Conservation (phyloP, 2,329 filamentous ascomycete species). For the Coniochaeta ligniaria region DNA sequence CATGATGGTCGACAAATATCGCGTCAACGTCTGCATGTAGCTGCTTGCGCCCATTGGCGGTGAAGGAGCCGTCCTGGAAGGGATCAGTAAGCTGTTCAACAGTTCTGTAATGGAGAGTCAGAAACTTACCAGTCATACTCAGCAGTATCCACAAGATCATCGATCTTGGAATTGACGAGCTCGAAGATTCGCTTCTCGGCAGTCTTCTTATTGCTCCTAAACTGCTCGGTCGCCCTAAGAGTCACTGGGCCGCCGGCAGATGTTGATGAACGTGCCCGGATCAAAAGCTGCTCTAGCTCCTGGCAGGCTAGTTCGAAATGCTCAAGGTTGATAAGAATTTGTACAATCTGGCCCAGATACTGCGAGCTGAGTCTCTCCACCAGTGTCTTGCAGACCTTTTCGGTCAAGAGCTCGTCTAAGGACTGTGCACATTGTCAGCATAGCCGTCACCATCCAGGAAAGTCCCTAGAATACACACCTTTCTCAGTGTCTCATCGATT, state of each 20-base stretch:
- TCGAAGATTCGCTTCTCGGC: constrained; percentile 98
- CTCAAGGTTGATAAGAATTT: constrained; percentile 95
- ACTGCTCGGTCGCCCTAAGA: constrained; percentile 77
- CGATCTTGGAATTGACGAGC: constrained; percentile 96
- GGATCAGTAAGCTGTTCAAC: neutral
- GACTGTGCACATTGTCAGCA: constrained; percentile 42
- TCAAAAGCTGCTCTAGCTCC: constrained; percentile 80
- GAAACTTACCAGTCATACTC: constrained; percentile 80
- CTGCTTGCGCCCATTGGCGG: constrained; percentile 69
- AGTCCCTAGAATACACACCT: constrained; percentile 35
- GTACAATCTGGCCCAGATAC: constrained; percentile 95
- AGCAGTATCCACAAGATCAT: constrained; percentile 92
- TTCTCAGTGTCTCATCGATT: constrained; percentile 85
- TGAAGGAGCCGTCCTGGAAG: constrained; percentile 41
- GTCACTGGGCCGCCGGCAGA: constrained; percentile 74
- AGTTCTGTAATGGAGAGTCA: neutral
- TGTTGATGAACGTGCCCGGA: constrained; percentile 74
- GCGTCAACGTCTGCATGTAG: constrained; percentile 92
- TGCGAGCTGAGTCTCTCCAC: constrained; percentile 85
- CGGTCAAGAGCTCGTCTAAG: constrained; percentile 87
- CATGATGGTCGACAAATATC: constrained; percentile 94
- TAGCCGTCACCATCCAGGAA: neutral
- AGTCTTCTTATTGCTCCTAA: constrained; percentile 85
- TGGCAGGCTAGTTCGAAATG: constrained; percentile 92
- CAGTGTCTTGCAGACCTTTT: constrained; percentile 85